phyloP scores from a whole-genome alignment of 2,329 filamentous ascomycete genomes.

The Grosmannia serpens region DNA sequence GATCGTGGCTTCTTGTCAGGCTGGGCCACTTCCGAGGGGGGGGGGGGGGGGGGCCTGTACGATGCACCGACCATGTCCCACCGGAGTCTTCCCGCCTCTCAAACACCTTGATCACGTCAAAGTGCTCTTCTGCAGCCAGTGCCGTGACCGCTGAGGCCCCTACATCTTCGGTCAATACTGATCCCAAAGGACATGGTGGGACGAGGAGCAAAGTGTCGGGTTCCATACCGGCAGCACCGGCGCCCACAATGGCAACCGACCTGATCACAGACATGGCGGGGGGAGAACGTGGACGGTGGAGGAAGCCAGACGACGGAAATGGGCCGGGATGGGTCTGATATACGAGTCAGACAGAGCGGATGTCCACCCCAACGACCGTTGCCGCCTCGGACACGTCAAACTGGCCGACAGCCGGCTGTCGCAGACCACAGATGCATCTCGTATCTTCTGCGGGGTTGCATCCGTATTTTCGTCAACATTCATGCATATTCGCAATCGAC shows the following conservation, averaged over 20 bases:
- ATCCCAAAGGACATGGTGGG: background rate
- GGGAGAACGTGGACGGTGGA: background rate
- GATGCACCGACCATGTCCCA: constrained; percentile 29
- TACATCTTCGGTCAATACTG: constrained; percentile 10
- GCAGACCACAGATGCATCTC: background rate
- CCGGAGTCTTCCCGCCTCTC: constrained; percentile 30
- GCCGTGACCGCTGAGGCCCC: constrained; percentile 36
- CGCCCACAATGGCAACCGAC: constrained; percentile 11
- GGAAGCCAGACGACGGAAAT: background rate
- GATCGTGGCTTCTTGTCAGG: background rate
- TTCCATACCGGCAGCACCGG: constrained; percentile 8
- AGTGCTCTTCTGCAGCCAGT: constrained; percentile 31
- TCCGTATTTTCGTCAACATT: background rate
- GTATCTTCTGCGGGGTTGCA: background rate
- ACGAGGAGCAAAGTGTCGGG: background rate
- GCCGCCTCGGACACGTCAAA: background rate
- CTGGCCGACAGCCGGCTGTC: background rate
- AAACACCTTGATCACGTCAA: constrained; percentile 29
- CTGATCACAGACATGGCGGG: constrained; percentile 6
- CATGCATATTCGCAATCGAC: background rate
- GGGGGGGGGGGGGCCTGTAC: too few relatives aligned
- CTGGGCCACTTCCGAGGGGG: background rate
- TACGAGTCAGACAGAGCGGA: background rate
- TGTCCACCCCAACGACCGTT: background rate
- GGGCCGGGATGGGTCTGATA: background rate